Evolutionary conservation across 441 rosid species (phyloP).

Genomic region (Iberis amara): DNA sequence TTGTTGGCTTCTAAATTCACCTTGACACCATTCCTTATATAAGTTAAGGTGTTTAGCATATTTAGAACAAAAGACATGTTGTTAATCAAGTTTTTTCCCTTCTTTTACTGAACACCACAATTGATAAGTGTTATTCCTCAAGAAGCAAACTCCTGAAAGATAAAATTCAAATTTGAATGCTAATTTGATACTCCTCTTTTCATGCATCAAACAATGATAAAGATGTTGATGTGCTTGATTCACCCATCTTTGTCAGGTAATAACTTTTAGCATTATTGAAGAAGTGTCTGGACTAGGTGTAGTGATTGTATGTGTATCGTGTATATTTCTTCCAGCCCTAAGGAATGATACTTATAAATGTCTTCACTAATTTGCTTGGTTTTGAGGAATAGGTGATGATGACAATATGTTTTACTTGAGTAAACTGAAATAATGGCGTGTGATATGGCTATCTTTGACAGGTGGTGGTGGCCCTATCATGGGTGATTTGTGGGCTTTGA

Average conservation of each 20-base stretch:
- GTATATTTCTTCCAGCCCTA: background rate
- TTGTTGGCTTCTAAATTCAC: slow-evolving; percentile 9
- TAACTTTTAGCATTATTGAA: background rate
- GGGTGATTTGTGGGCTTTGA: slow-evolving; percentile 99
- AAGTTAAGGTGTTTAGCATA: background rate
- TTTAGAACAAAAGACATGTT: too few relatives aligned
- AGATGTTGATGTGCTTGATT: background rate
- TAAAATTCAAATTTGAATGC: background rate
- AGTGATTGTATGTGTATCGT: slow-evolving; percentile 10
- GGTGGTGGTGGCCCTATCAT: slow-evolving; percentile 99
- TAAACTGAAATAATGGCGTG: slow-evolving; percentile 3
- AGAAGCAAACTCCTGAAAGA: background rate
- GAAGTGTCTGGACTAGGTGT: slow-evolving; percentile 1
- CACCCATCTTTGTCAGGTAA: background rate
- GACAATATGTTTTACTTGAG: background rate
- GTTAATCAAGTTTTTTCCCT: background rate
- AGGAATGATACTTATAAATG: background rate
- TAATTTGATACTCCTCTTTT: background rate
- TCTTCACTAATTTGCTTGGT: background rate
- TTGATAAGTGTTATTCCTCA: background rate
- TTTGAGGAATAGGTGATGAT: slow-evolving; percentile 1
- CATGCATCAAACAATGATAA: slow-evolving; percentile 1
- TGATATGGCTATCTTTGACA: slow-evolving; percentile 32
- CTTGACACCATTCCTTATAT: slow-evolving; percentile 2
- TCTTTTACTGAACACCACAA: slow-evolving; percentile 1